These are phyloP conservation scores for Blastobotrys mokoenaii DNA, from an alignment of 805 yeast species.

Conservation along the genomic window DNA sequence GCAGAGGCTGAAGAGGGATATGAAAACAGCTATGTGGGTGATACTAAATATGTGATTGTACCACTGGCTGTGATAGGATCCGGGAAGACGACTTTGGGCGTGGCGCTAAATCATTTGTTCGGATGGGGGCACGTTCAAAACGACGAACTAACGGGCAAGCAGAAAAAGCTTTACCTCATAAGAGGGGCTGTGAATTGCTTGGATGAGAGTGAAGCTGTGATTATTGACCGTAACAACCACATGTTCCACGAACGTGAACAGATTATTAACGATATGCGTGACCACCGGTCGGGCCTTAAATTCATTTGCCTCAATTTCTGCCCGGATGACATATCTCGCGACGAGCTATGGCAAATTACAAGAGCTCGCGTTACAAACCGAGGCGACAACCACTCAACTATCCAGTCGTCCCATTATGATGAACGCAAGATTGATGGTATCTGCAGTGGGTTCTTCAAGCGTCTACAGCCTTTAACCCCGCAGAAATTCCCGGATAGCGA, in stretches of 20 bases:
- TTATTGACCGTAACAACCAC: slow-evolving; percentile 82
- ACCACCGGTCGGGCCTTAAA: slow-evolving; percentile 25
- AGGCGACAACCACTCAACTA: slow-evolving; percentile 86
- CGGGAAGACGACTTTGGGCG: slow-evolving; percentile 82
- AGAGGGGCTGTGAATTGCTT: slow-evolving; percentile 26
- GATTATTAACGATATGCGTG: slow-evolving; percentile 39
- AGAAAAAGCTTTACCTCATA: slow-evolving; percentile 16
- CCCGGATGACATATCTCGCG: slow-evolving; percentile 27
- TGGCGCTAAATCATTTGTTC: slow-evolving; percentile 47
- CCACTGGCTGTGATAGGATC: slow-evolving; percentile 91
- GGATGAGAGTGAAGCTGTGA: slow-evolving; percentile 39
- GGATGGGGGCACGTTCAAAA: slow-evolving; percentile 78
- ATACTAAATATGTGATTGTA: slow-evolving; percentile 44
- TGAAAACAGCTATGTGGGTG: neutral
- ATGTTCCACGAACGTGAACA: slow-evolving; percentile 59
- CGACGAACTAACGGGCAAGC: slow-evolving; percentile 40
- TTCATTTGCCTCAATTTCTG: slow-evolving; percentile 66
- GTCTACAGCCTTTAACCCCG: slow-evolving; percentile 55
- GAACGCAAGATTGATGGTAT: slow-evolving; percentile 46
- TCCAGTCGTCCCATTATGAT: slow-evolving; percentile 36
- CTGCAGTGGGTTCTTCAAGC: slow-evolving; percentile 62
- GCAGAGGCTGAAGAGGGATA: slow-evolving; percentile 2
- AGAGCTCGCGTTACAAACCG: slow-evolving; percentile 50
- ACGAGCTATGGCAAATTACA: slow-evolving; percentile 44
- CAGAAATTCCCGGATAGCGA: slow-evolving; percentile 46